Conservation (phyloP, 768 basidiomycete species). For the Boletus edulis region DNA sequence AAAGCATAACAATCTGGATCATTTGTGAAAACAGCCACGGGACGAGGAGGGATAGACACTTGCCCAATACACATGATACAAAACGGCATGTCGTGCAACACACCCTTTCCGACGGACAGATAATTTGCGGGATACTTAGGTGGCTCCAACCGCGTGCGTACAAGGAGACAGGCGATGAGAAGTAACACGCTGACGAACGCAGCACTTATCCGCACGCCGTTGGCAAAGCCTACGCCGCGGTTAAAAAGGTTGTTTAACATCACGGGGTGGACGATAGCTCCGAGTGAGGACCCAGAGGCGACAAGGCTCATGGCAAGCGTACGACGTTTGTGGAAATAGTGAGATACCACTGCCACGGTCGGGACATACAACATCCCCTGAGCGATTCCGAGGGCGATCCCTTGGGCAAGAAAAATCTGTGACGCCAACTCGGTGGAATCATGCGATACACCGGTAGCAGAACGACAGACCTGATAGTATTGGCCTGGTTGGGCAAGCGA, state of each 20-base stretch:
- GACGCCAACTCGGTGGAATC: background rate
- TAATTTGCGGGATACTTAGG: constrained; percentile 15
- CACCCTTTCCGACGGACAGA: constrained; percentile 12
- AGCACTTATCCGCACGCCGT: constrained; percentile 49
- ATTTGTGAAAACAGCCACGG: background rate
- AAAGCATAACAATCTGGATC: constrained; percentile 22
- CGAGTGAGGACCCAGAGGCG: constrained; percentile 36
- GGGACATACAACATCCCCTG: constrained; percentile 49
- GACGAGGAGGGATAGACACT: background rate
- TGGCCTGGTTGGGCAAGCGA: constrained; percentile 41
- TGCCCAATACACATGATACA: constrained; percentile 21
- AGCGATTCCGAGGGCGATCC: constrained; percentile 45
- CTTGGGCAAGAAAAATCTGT: constrained; percentile 50
- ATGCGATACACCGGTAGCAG: background rate
- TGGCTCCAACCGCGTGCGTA: constrained; percentile 41
- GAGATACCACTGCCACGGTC: constrained; percentile 39
- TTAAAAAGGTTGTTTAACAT: constrained; percentile 32
- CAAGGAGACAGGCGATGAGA: constrained; percentile 29
- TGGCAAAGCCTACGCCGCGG: constrained; percentile 35
- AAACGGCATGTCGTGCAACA: constrained; percentile 16
- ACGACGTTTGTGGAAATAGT: constrained; percentile 42
- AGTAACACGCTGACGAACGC: constrained; percentile 39
- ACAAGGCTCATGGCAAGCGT: constrained; percentile 45
- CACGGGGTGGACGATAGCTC: constrained; percentile 23
- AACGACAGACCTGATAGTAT: constrained; percentile 40